These are phyloP conservation scores for Uromyces viciae-fabae DNA, from an alignment of 1,284 basidiomycete species.

Conservation along the genomic window DNA sequence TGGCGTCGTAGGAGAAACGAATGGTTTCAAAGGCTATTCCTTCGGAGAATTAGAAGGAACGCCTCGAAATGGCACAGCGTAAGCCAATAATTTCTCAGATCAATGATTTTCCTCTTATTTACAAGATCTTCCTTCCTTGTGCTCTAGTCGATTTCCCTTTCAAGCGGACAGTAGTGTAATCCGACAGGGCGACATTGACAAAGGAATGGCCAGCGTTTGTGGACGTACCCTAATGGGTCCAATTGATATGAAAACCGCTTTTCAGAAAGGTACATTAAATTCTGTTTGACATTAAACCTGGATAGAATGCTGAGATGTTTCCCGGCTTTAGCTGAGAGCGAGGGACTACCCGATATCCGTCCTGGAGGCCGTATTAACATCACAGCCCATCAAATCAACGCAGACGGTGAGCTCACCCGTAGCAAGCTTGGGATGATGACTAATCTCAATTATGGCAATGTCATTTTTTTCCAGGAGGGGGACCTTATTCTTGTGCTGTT, in stretches of 20 bases:
- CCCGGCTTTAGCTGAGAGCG: slow-evolving; percentile 8
- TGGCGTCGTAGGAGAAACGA: slow-evolving; percentile 37
- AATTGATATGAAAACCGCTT: slow-evolving; percentile 15
- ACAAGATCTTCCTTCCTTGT: neutral
- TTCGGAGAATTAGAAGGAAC: slow-evolving; percentile 32
- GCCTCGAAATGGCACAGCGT: slow-evolving; percentile 37
- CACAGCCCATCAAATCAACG: slow-evolving; percentile 42
- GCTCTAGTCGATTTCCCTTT: slow-evolving; percentile 26
- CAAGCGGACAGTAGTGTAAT: slow-evolving; percentile 39
- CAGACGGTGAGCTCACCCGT: slow-evolving; percentile 30
- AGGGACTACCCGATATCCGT: slow-evolving; percentile 35
- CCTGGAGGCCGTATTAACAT: slow-evolving; percentile 28
- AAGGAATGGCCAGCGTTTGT: slow-evolving; percentile 32
- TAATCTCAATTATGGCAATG: neutral
- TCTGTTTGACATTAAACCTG: neutral
- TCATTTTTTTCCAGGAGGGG: slow-evolving; percentile 8
- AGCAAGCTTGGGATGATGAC: neutral
- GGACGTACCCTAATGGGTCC: slow-evolving; percentile 40
- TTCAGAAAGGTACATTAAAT: slow-evolving; percentile 18
- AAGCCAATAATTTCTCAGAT: neutral
- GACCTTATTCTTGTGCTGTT: slow-evolving; percentile 31
- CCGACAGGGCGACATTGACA: slow-evolving; percentile 30
- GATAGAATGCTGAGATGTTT: neutral
- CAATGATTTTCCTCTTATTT: neutral
- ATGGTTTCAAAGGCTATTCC: slow-evolving; percentile 29